Evolutionary conservation across 1,284 basidiomycete genomes (phyloP).

Genomic region (Coriolopsis trogii): DNA sequence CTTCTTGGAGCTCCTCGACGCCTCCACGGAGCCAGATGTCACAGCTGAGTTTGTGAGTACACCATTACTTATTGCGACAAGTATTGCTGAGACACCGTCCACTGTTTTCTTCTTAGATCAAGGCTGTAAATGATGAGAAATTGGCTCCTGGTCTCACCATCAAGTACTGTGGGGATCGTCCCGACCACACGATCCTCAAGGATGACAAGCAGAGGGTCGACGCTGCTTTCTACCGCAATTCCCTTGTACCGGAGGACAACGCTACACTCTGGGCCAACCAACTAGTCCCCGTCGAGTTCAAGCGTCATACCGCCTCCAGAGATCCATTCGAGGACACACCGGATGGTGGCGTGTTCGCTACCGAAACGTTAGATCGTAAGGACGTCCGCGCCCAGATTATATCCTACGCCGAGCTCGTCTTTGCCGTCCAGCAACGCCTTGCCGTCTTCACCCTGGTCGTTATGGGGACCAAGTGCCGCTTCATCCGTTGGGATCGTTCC

Average conservation of each 20-base stretch:
- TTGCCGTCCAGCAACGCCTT: conserved; percentile 9
- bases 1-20: neutral
- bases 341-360: neutral
- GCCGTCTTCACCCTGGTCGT: conserved; percentile 7
- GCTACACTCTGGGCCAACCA: neutral
- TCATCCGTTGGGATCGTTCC: conserved; percentile 9
- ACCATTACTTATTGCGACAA: neutral
- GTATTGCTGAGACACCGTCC: no score
- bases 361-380: neutral
- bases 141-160: neutral
- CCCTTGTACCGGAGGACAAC: neutral
- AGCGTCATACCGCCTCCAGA: neutral
- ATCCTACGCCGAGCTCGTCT: neutral
- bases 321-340: neutral
- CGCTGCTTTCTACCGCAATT: neutral
- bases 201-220: neutral
- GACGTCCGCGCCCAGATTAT: neutral
- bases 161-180: neutral
- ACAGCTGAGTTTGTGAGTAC: neutral
- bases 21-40: neutral
- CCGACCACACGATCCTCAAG: neutral
- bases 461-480: neutral
- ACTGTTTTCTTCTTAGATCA: neutral
- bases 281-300: conserved; percentile 2
- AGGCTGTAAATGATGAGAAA: neutral